Conservation (phyloP, 2,329 filamentous ascomycete genomes). For the Claviceps spartinae region DNA sequence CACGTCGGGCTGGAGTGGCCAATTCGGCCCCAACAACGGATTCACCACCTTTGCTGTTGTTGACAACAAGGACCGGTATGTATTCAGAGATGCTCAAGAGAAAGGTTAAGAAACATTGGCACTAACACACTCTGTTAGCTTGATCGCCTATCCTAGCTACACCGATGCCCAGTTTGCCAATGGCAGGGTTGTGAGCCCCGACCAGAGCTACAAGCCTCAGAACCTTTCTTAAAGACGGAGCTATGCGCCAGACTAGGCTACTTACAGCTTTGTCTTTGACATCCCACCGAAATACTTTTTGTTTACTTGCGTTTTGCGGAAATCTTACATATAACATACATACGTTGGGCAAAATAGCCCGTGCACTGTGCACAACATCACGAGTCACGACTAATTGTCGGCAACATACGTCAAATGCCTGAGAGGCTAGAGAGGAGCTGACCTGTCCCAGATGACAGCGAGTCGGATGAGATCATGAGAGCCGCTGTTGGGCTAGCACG, state of each 20-base stretch:
- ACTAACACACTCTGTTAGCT: constrained; percentile 5
- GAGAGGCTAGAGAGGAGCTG: too few relatives aligned
- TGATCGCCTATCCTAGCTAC: constrained; percentile 40
- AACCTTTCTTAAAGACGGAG: constrained; percentile 18
- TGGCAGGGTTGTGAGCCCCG: constrained; percentile 29
- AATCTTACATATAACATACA: too few relatives aligned
- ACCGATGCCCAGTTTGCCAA: constrained; percentile 23
- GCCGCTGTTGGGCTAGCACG: too few relatives aligned
- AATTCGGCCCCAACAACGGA: constrained; percentile 32
- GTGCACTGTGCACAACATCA: too few relatives aligned
- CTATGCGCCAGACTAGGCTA: background rate
- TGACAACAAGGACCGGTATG: constrained; percentile 21
- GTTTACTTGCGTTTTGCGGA: too few relatives aligned
- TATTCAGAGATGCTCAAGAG: background rate
- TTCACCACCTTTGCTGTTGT: constrained; percentile 41
- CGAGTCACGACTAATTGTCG: too few relatives aligned
- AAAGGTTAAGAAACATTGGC: background rate
- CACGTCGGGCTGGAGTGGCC: constrained; percentile 40
- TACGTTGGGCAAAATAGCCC: too few relatives aligned
- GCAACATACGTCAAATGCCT: too few relatives aligned
- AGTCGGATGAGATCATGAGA: too few relatives aligned
- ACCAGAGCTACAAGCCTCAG: constrained; percentile 3
- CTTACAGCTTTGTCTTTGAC: too few relatives aligned
- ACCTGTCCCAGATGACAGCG: too few relatives aligned
- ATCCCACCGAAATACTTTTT: too few relatives aligned